Conservation (phyloP, 768 basidiomycete species). For the Rhizopogon rudus region DNA sequence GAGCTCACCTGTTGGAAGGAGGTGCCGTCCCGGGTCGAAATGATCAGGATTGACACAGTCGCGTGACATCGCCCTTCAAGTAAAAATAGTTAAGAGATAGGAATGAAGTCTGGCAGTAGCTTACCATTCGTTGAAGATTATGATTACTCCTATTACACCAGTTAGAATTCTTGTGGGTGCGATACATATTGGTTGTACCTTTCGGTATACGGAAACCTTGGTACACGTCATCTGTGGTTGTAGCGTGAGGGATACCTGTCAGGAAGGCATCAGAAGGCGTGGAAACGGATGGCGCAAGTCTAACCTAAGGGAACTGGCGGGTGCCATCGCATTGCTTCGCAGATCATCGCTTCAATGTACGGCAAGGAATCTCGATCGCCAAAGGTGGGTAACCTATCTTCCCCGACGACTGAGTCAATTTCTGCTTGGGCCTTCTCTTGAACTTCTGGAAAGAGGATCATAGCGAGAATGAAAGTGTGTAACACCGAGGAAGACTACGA, state of each 20-base stretch:
- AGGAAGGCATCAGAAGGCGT: background rate
- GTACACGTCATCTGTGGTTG: background rate
- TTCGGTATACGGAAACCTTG: background rate
- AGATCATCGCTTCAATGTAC: too few relatives aligned
- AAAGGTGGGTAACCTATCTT: too few relatives aligned
- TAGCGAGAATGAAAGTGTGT: too few relatives aligned
- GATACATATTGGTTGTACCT: background rate
- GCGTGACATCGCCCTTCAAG: background rate
- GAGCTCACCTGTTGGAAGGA: background rate
- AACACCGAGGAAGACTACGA: too few relatives aligned
- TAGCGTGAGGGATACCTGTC: background rate
- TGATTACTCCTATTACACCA: too few relatives aligned
- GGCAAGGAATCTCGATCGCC: too few relatives aligned
- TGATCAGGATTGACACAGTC: background rate
- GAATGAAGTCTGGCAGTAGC: background rate
- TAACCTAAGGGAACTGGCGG: slow-evolving; percentile 1
- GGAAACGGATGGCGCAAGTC: background rate
- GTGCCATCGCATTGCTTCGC: too few relatives aligned
- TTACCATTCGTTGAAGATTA: too few relatives aligned
- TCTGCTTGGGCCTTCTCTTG: too few relatives aligned
- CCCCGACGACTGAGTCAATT: too few relatives aligned
- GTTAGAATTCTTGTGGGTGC: too few relatives aligned
- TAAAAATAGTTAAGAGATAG: background rate
- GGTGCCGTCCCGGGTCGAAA: background rate
- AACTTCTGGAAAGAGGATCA: too few relatives aligned